Percentiles rank a stretch among this genome's conserved stretches.
phyloP scores from a whole-genome alignment of 2,329 filamentous ascomycete species.

The Fusarium redolens region DNA sequence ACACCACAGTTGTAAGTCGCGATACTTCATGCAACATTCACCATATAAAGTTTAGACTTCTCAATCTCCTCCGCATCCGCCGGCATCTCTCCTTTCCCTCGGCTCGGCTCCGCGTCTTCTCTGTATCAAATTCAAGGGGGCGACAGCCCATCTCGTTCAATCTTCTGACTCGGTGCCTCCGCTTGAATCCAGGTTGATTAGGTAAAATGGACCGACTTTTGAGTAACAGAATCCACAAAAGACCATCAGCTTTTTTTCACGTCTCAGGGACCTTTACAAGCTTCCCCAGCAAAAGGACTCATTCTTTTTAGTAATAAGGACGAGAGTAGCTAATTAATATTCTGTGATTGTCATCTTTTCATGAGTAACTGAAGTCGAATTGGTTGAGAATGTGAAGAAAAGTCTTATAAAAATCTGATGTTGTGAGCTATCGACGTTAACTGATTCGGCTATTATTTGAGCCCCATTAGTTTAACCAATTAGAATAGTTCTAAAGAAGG shows the following conservation, averaged over 20 bases:
- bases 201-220: conserved; percentile 42
- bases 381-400: background rate
- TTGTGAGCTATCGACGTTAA: conserved; percentile 4
- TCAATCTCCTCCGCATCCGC: background rate
- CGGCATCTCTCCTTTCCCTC: background rate
- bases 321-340: background rate
- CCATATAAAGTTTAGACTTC: conserved; percentile 1
- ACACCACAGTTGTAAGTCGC: background rate
- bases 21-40: background rate
- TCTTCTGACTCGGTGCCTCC: conserved; percentile 34
- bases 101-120: background rate
- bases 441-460: conserved; percentile 8
- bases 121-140: conserved; percentile 13
- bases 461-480: conserved; percentile 12
- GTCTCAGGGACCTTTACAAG: background rate
- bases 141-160: conserved; percentile 3
- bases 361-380: background rate
- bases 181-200: conserved; percentile 27
- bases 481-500: background rate
- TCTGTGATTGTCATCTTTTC: background rate
- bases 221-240: conserved; percentile 43
- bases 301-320: background rate
- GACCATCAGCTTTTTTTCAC: conserved; percentile 5
- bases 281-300: background rate
- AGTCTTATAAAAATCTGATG: background rate